Base-by-base conservation (phyloP, 2,329 filamentous ascomycete species). In the Colletotrichum neosansevieriae region DNA sequence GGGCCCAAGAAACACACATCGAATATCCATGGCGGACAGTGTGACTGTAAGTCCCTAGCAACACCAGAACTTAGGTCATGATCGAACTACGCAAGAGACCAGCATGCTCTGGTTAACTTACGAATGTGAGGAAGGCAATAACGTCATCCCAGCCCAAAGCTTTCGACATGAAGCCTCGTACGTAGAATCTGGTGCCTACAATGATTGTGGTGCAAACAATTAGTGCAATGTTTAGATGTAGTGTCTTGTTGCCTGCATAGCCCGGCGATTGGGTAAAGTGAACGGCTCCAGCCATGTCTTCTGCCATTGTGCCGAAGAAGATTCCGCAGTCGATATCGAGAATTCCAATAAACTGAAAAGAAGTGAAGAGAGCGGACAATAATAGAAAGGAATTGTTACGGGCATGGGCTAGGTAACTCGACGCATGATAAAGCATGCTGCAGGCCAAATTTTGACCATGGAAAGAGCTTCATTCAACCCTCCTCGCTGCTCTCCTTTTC, bases 21-120 rank as follows among this genome's bases (percentile, higher is more conserved):
- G 50, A 54, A 54, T 54, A 21, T 54, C 50, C n/a, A 54, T 36
- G 10, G 32, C 50, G 38, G 50, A 54, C 12, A 54, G 7, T 7
- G 32, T 38, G 29, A 36, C 32, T 5, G 12, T 5, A 9, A 19
- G 9, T 6, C 29, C 50, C 50, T 54, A 3, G 2, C 7, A 7
- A 29, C 12, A 29, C 3, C n/a, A 29, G 24, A 29, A 6, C 1
- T 29, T 4, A 29, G 24, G 24, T 29, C 24, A 29, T 5, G 24
- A 29, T 29, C 24, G 5, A 29, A 12, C 34, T 1, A 21, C 7
- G 15, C 3, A 9, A 9, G 11, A 38, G n/a, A 19, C 3, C n/a
- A 54, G 34, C 7, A 15, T 17, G 44, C 10, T 17, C n/a, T 4
- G n/a, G 7, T 54, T n/a, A 1, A 36, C 50, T 54, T 32, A 54